A percentile compares a stretch with the other conserved stretches of the same genome.
Conservation (phyloP, 1,284 basidiomycete species). For the Apiotrichum domesticum region DNA sequence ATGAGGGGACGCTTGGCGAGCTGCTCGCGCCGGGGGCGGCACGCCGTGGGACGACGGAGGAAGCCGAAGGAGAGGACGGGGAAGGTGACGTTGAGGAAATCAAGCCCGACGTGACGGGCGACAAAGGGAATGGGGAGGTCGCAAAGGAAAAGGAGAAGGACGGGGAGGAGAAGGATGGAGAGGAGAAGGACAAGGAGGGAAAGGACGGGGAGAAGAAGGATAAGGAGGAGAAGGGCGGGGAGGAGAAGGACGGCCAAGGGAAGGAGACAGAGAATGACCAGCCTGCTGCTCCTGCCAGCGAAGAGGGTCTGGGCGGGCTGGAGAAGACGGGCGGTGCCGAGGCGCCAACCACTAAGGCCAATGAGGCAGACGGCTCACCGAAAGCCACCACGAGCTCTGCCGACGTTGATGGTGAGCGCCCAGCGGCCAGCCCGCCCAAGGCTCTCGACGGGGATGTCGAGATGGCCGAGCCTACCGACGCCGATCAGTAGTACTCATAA, state of each 20-base stretch:
- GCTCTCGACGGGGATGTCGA: no score
- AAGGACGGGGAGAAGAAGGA: not conserved
- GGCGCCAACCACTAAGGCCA: no score
- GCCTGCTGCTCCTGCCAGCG: not conserved
- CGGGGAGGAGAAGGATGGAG: not conserved
- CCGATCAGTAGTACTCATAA: no score
- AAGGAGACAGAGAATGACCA: not conserved
- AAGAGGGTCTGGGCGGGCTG: not conserved
- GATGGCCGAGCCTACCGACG: no score
- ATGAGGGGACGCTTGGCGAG: constrained; percentile 29
- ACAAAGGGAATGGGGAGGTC: not conserved
- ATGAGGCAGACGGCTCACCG: no score
- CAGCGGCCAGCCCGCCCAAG: no score
- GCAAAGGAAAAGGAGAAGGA: not conserved
- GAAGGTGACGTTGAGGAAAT: not conserved
- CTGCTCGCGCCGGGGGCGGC: constrained; percentile 34
- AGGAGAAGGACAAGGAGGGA: not conserved
- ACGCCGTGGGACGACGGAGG: not conserved
- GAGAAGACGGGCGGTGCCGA: not conserved
- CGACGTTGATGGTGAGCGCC: no score
- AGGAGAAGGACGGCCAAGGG: not conserved
- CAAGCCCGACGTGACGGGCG: no score
- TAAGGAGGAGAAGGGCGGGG: not conserved
- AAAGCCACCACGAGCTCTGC: no score
- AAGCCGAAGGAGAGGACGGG: not conserved